Evolutionary conservation across 2,329 filamentous ascomycete species (phyloP).

Genomic region (Trichoderma simmonsii): DNA sequence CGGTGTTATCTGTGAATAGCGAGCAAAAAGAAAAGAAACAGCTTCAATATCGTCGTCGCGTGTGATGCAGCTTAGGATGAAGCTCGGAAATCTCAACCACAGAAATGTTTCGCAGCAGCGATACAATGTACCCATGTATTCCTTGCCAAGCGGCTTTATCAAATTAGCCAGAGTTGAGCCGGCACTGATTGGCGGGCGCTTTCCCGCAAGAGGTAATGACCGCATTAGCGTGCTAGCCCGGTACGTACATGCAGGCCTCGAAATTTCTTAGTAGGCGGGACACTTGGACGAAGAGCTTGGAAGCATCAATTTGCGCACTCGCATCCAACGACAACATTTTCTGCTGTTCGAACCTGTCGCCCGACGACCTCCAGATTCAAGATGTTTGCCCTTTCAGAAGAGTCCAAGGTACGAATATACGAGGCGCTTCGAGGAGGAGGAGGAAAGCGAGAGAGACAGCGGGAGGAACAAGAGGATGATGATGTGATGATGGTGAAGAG

Average conservation of each 20-base stretch:
- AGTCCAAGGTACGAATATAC: constrained; percentile 75
- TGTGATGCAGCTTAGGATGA: constrained; percentile 15
- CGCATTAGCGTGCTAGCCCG: neutral
- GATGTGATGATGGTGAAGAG: neutral
- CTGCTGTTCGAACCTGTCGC: neutral
- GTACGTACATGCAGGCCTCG: constrained; percentile 11
- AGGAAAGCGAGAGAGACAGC: neutral
- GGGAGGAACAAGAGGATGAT: neutral
- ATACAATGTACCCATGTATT: neutral
- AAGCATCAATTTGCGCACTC: constrained; percentile 15
- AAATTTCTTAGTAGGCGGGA: constrained; percentile 18
- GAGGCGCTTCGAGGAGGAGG: neutral
- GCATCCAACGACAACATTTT: neutral
- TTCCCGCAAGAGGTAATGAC: constrained; percentile 3
- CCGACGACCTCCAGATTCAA: constrained; percentile 23
- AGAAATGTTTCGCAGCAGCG: neutral
- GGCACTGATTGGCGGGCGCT: constrained; percentile 13
- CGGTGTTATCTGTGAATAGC: neutral
- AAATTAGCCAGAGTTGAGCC: constrained; percentile 33
- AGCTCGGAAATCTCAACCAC: constrained; percentile 16
- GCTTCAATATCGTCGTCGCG: constrained; percentile 5
- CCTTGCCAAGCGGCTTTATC: neutral
- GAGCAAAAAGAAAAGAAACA: neutral
- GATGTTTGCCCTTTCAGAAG: constrained; percentile 78
- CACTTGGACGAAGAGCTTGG: neutral